Conservation (phyloP, 73 alveolate genomes). For the Symbiodinium natans region DNA sequence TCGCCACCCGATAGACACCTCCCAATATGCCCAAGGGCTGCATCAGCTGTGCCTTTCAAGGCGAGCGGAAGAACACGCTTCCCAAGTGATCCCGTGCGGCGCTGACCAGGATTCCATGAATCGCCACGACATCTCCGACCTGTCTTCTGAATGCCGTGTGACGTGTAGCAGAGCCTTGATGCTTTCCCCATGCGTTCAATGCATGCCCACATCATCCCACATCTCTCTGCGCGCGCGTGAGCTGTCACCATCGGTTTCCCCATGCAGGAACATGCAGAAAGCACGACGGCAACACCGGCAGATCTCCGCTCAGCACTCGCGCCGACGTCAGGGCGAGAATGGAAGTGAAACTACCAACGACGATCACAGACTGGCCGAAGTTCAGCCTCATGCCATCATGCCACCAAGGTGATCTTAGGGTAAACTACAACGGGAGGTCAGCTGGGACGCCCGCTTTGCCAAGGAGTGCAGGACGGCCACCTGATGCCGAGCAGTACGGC, state of each 20-base stretch:
- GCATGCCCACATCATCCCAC: background rate
- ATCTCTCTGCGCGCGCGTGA: background rate
- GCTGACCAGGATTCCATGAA: constrained; percentile 59
- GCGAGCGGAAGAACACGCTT: background rate
- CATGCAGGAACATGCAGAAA: background rate
- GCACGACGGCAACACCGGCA: constrained; percentile 25
- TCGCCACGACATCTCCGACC: constrained; percentile 85
- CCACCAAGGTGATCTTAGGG: too few relatives aligned
- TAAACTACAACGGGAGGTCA: background rate
- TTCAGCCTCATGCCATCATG: constrained; percentile 30
- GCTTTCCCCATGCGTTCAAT: background rate
- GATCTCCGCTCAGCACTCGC: constrained; percentile 63
- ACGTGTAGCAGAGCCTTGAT: too few relatives aligned
- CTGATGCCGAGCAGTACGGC: background rate
- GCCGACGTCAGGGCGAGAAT: constrained; percentile 57
- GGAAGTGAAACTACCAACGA: constrained; percentile 70
- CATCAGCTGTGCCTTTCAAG: constrained; percentile 71
- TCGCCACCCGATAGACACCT: constrained; percentile 36
- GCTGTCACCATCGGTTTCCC: background rate
- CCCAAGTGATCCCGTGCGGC: background rate
- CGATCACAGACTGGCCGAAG: constrained; percentile 81
- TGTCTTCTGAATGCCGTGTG: background rate
- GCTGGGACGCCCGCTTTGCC: constrained; percentile 25
- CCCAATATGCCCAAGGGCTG: constrained; percentile 92
- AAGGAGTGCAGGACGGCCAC: constrained; percentile 72